phyloP scores from a whole-genome alignment of 108 stramenopile species.

The Cyclostephanos tholiformis region DNA sequence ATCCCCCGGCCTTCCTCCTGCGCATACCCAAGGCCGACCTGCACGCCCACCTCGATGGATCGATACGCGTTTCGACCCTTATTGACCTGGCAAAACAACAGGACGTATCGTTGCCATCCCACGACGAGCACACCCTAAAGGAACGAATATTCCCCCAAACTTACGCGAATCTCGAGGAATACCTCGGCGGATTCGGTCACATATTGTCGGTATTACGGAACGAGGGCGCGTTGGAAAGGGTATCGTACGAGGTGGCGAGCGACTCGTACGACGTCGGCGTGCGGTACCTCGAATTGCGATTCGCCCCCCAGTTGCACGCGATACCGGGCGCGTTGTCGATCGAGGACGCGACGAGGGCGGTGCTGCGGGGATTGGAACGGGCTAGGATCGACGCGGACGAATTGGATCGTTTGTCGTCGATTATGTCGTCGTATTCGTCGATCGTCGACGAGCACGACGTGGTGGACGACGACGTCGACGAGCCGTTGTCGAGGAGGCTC shows the following conservation, averaged over 20 bases:
- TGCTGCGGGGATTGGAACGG: constrained; percentile 42
- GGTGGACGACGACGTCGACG: too few species aligned
- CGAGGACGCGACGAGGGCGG: constrained; percentile 33
- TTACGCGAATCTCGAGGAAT: constrained; percentile 28
- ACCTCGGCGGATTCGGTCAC: constrained; percentile 41
- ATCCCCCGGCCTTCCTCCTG: constrained; percentile 31
- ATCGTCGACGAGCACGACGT: too few species aligned
- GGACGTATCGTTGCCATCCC: constrained; percentile 25
- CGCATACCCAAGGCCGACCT: constrained; percentile 44
- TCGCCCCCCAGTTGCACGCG: constrained; percentile 47
- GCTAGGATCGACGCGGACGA: constrained; percentile 38
- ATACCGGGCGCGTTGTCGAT: constrained; percentile 35
- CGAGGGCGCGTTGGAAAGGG: constrained; percentile 34
- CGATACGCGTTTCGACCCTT: constrained; percentile 41
- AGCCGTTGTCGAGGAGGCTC: too few species aligned
- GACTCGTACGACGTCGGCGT: constrained; percentile 41
- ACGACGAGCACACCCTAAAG: constrained; percentile 18
- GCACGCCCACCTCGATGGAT: constrained; percentile 47
- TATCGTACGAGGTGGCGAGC: constrained; percentile 41
- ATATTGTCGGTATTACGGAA: constrained; percentile 22
- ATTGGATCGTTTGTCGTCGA: constrained; percentile 20
- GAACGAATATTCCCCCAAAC: constrained; percentile 27
- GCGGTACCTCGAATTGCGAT: constrained; percentile 35
- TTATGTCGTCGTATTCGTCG: too few species aligned
- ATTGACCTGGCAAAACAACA: constrained; percentile 32